Percentiles rank a stretch among this genome's conserved stretches.
phyloP scores from a whole-genome alignment of 352 stramenopile genomes.

The Phytophthora fragariae region DNA sequence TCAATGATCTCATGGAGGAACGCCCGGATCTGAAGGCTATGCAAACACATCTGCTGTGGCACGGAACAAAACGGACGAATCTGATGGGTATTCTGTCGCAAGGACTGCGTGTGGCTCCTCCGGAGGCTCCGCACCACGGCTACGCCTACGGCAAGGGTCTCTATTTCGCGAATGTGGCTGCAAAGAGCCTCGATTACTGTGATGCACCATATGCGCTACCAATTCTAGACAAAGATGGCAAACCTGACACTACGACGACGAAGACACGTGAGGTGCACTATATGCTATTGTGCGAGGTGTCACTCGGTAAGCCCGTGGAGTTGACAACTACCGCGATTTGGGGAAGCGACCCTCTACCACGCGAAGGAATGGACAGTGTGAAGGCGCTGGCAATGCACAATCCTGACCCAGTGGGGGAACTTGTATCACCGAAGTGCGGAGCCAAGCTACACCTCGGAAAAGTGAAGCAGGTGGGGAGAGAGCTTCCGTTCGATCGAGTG shows the following conservation, averaged over 20 bases:
- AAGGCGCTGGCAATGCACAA: slow-evolving; percentile 57
- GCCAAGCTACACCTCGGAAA: slow-evolving; percentile 57
- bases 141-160: slow-evolving; percentile 89
- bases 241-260: slow-evolving; percentile 39
- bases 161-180: slow-evolving; percentile 84
- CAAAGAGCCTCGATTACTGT: slow-evolving; percentile 86
- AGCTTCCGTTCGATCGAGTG: slow-evolving; percentile 47
- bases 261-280: slow-evolving; percentile 69
- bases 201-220: slow-evolving; percentile 61
- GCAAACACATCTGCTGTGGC: slow-evolving; percentile 81
- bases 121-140: slow-evolving; percentile 82
- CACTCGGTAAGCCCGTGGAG: slow-evolving; percentile 54
- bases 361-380: slow-evolving; percentile 67
- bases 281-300: slow-evolving; percentile 79
- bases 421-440: slow-evolving; percentile 70
- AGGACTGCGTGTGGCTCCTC: slow-evolving; percentile 85
- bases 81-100: slow-evolving; percentile 88
- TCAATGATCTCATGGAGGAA: slow-evolving; percentile 49
- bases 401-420: slow-evolving; percentile 51
- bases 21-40: slow-evolving; percentile 45
- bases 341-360: slow-evolving; percentile 40
- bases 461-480: slow-evolving; percentile 53
- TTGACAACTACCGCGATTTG: slow-evolving; percentile 41
- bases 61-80: slow-evolving; percentile 86
- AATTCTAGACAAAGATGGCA: slow-evolving; percentile 38